Evolutionary conservation across 306 rosid species (phyloP).

Genomic region (Cucurbita moschata): DNA sequence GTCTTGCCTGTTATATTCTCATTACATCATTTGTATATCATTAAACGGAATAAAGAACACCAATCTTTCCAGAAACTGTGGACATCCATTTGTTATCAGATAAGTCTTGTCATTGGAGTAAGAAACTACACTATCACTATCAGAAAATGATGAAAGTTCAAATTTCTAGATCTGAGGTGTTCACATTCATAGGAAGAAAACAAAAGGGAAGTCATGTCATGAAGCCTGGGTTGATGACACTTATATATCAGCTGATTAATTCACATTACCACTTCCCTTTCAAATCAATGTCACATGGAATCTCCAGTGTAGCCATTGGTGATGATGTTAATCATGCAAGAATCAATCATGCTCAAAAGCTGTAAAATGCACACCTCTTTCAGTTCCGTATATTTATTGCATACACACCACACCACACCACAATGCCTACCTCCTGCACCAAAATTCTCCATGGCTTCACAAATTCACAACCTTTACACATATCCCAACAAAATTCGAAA

Average conservation of each 20-base stretch:
- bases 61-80: background rate
- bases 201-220: slow-evolving; percentile 7
- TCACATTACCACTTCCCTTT: slow-evolving; percentile 2
- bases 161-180: background rate
- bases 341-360: slow-evolving; percentile 4
- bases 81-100: background rate
- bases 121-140: background rate
- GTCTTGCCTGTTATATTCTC: background rate
- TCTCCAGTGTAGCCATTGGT: background rate
- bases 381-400: background rate
- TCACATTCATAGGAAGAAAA: slow-evolving; percentile 2
- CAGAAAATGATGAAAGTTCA: background rate
- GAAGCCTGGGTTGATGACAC: background rate
- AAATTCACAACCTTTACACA: background rate
- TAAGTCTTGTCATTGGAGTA: background rate
- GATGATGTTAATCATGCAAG: background rate
- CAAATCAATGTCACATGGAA: slow-evolving; percentile 5
- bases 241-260: slow-evolving; percentile 1
- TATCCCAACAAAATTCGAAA: background rate
- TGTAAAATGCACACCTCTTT: background rate
- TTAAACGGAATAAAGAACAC: background rate
- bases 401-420: background rate
- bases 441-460: background rate
- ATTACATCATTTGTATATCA: too few species aligned
- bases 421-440: background rate